Evolutionary conservation across 2,329 filamentous ascomycete species (phyloP).

Genomic region (Teratosphaeria destructans): DNA sequence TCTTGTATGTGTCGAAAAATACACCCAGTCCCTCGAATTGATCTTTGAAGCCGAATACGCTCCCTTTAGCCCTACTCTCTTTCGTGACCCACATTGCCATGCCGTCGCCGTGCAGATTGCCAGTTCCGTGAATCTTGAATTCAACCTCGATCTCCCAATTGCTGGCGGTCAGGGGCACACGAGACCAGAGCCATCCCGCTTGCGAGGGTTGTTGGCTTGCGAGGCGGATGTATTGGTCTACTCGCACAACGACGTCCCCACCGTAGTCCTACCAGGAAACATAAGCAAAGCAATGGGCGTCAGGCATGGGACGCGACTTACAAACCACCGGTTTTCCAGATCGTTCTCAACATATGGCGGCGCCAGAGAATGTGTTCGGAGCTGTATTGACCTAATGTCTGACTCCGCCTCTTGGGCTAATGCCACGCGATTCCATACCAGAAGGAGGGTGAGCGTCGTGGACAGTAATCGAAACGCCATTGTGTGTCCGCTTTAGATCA

Average conservation of each 20-base stretch:
- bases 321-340: conserved; percentile 94
- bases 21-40: conserved; percentile 88
- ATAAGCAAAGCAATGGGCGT: background rate
- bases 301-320: background rate
- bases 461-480: conserved; percentile 11
- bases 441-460: conserved; percentile 14
- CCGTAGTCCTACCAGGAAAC: conserved; percentile 59
- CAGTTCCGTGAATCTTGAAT: conserved; percentile 83
- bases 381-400: conserved; percentile 25
- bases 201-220: conserved; percentile 85
- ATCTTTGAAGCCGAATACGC: conserved; percentile 81
- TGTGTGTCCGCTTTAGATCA: conserved; percentile 1
- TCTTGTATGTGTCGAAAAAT: conserved; percentile 99
- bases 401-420: conserved; percentile 16
- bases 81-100: conserved; percentile 98
- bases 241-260: conserved; percentile 77
- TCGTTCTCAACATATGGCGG: conserved; percentile 96
- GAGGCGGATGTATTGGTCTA: conserved; percentile 76
- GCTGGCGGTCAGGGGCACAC: conserved; percentile 87
- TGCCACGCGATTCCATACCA: conserved; percentile 19
- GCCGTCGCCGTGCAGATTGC: conserved; percentile 87
- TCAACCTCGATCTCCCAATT: conserved; percentile 98
- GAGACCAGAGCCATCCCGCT: conserved; percentile 85
- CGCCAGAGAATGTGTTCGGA: conserved; percentile 25
- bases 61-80: conserved; percentile 67